Conservation (phyloP, 176 grass and related monocot genomes). For the Aegilops tauschii region DNA sequence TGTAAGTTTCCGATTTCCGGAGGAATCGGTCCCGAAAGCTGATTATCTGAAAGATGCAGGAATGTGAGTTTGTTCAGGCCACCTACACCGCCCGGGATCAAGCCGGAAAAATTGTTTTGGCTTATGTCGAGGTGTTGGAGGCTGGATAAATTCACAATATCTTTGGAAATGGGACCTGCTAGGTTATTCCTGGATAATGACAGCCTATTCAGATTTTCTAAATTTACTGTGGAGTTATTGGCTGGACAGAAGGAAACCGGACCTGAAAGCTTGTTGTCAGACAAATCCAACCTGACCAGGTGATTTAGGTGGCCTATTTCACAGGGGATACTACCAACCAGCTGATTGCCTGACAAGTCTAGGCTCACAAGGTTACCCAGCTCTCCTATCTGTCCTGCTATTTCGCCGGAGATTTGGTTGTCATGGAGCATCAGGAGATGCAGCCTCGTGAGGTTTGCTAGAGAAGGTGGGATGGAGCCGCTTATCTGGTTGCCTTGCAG, state of each 20-base stretch:
- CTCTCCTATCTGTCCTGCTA: background rate
- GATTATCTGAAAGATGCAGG: background rate
- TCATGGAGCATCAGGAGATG: background rate
- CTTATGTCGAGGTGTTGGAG: background rate
- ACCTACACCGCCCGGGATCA: background rate
- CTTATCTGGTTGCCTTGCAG: constrained; percentile 12
- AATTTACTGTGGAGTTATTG: background rate
- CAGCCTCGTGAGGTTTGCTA: background rate
- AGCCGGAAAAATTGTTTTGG: background rate
- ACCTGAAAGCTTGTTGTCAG: background rate
- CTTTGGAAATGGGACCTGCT: background rate
- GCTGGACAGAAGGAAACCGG: background rate
- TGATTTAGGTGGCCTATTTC: background rate
- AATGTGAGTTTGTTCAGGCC: background rate
- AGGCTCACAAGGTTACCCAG: background rate
- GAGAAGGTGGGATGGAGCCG: background rate
- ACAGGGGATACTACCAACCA: background rate
- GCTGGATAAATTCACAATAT: background rate
- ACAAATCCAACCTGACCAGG: background rate
- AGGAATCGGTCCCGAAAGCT: background rate
- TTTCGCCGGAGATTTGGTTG: background rate
- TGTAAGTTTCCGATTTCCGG: background rate
- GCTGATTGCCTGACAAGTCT: background rate
- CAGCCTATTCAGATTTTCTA: background rate
- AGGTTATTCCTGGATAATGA: background rate